Conservation (phyloP, 148 eudicot genomes). For the Selenicereus undatus region DNA sequence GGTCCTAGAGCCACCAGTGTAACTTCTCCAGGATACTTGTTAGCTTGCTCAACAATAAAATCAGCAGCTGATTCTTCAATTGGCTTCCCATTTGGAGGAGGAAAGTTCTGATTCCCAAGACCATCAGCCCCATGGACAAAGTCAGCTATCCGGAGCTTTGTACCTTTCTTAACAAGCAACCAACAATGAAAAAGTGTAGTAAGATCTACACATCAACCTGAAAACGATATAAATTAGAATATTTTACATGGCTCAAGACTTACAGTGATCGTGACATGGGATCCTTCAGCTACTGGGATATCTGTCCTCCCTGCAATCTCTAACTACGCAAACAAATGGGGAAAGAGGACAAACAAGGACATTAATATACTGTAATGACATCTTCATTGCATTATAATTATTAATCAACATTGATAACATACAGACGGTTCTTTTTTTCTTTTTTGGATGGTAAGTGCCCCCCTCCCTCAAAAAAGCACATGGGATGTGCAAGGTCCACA, state of each 20-base stretch:
- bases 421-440: too few relatives aligned
- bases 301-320: conserved; percentile 88
- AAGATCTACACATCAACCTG: conserved; percentile 4
- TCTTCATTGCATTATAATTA: background rate
- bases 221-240: background rate
- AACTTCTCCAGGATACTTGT: conserved; percentile 70
- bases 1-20: conserved; percentile 96
- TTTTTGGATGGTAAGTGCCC: background rate
- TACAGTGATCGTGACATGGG: conserved; percentile 79
- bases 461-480: background rate
- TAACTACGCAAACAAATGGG: conserved; percentile 40
- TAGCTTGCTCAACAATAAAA: conserved; percentile 68
- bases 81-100: conserved; percentile 76
- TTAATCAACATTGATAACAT: background rate
- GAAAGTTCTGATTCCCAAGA: conserved; percentile 91
- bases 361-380: background rate
- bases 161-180: conserved; percentile 57
- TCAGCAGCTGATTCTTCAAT: conserved; percentile 72
- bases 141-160: conserved; percentile 90
- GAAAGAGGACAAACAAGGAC: background rate
- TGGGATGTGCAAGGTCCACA: background rate
- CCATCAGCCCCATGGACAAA: conserved; percentile 97
- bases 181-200: conserved; percentile 14
- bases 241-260: conserved; percentile 11
- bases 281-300: conserved; percentile 96